Percentiles rank a stretch among this genome's conserved stretches.
Evolutionary conservation across 306 rosid genomes (phyloP).

Genomic region (Ormosia semicastrata): DNA sequence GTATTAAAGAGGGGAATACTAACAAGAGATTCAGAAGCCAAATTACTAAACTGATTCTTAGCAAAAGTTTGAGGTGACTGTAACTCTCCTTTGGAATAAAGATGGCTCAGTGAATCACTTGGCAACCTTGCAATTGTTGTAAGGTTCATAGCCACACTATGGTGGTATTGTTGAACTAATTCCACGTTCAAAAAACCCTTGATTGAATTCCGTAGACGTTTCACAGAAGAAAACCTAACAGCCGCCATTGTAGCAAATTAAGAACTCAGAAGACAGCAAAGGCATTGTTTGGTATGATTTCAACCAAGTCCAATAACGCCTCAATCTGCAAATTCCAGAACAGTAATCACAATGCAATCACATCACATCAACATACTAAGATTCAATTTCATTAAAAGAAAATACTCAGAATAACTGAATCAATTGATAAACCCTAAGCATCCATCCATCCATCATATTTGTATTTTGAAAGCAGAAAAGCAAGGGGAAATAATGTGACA

Average conservation of each 20-base stretch:
- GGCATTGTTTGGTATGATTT: conserved; percentile 12
- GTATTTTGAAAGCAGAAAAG: not conserved
- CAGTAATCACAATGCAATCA: conserved; percentile 19
- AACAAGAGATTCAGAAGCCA: conserved; percentile 14
- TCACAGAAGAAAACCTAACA: conserved; percentile 42
- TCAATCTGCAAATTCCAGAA: conserved; percentile 45
- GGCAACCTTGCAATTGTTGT: conserved; percentile 34
- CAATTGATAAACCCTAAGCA: conserved; percentile 8
- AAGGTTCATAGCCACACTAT: conserved; percentile 19
- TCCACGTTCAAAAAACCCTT: conserved; percentile 24
- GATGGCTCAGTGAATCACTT: conserved; percentile 14
- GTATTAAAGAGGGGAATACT: not conserved
- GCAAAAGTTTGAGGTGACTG: conserved; percentile 5
- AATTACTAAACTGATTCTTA: conserved; percentile 9
- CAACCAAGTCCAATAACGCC: not conserved
- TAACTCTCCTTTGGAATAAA: conserved; percentile 26
- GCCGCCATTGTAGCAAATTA: conserved; percentile 51
- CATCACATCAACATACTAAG: not conserved
- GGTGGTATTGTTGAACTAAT: conserved; percentile 25
- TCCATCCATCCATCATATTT: not conserved
- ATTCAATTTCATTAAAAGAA: not conserved
- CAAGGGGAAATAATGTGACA: not conserved
- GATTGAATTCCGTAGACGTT: conserved; percentile 34
- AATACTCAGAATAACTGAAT: not conserved
- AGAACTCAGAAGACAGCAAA: conserved; percentile 23